Evolutionary conservation across 176 grass and related monocot genomes (phyloP), one percentile per base, ranked within the genome.

Genomic region (Ananas comosus): DNA sequence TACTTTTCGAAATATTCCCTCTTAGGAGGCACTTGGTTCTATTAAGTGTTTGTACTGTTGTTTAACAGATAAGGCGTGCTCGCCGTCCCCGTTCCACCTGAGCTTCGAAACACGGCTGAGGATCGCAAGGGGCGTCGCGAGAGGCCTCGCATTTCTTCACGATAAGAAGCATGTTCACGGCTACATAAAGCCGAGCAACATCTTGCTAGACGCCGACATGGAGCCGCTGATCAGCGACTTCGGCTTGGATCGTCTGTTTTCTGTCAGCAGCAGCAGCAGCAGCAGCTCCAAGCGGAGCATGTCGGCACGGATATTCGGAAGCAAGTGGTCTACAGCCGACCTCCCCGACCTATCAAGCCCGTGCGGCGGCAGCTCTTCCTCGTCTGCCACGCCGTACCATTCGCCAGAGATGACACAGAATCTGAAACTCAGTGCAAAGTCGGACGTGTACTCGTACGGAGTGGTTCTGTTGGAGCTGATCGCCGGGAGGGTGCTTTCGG

Each of bases 161-260:
- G 92, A 91, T 63, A 96, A 84, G 80, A 96, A 86, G 72, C 81
- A 71, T 70, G 83, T 86, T 63, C 92, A 96, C 75, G 88, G 88
- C 66, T 82, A 88, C 52, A 75, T 96, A 14, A 84, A 88, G 67
- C 92, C 92, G 1, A 96, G 80, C 75, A 96, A 96, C 80, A 79
- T 96, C 49, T 79, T 96, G 19, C 83, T 91, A 2, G 78, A 85
- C 42, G 78, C 71, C 1, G 80, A 88, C 63, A 86, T 91, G 80
- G 88, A 96, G 72, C 88, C 91, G 51, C 51, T 86, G 50, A 65
- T 96, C 14, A 82, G 82, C 48, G 91, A 96, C 81, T 82, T 96
- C 21, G 91, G 91, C 49, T 65, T 96, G 10, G 78, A 88, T 51
- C 82, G 83, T 25, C 67, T 96, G 53, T 19, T 88, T 13, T 56